Evolutionary conservation across 148 eudicot species (phyloP).

Genomic region (Chenopodium quinoa): DNA sequence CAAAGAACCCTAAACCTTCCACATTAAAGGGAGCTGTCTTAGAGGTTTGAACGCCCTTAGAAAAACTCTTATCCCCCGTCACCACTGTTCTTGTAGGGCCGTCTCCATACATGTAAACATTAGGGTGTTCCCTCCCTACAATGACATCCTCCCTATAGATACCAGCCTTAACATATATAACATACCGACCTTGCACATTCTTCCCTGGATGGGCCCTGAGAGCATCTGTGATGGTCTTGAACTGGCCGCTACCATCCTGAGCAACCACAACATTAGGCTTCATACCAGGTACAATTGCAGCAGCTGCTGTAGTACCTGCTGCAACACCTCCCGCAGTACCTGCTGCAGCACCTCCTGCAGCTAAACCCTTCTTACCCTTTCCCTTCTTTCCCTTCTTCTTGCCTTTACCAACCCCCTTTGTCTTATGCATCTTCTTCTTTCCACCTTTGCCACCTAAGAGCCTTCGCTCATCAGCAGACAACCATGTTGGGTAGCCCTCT

Average conservation of each 20-base stretch:
- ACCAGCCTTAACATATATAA: conserved; percentile 57
- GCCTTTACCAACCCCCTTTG: not conserved
- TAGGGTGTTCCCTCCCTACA: conserved; percentile 30
- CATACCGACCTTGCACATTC: conserved; percentile 30
- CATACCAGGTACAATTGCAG: not conserved
- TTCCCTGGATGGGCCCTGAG: conserved; percentile 40
- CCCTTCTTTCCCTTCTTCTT: not conserved
- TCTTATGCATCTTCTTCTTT: conserved; percentile 5
- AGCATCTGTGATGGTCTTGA: conserved; percentile 43
- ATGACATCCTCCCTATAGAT: conserved; percentile 41
- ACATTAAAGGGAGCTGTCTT: conserved; percentile 40
- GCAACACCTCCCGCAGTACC: conserved; percentile 1
- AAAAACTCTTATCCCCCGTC: conserved; percentile 38
- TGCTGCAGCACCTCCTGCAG: conserved; percentile 11
- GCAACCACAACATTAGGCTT: conserved; percentile 51
- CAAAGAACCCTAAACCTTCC: conserved; percentile 41
- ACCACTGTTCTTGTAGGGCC: conserved; percentile 48
- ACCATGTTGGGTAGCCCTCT: conserved; percentile 53
- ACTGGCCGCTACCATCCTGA: conserved; percentile 57
- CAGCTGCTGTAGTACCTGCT: not conserved
- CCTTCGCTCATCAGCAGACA: conserved; percentile 35
- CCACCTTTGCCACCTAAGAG: conserved; percentile 23
- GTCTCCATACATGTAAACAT: conserved; percentile 55
- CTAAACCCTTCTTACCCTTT: conserved; percentile 1
- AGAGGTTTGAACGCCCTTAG: conserved; percentile 23